These are phyloP conservation scores for Psilocybe cyanescens DNA, from an alignment of 768 basidiomycete genomes.

Conservation along the genomic window DNA sequence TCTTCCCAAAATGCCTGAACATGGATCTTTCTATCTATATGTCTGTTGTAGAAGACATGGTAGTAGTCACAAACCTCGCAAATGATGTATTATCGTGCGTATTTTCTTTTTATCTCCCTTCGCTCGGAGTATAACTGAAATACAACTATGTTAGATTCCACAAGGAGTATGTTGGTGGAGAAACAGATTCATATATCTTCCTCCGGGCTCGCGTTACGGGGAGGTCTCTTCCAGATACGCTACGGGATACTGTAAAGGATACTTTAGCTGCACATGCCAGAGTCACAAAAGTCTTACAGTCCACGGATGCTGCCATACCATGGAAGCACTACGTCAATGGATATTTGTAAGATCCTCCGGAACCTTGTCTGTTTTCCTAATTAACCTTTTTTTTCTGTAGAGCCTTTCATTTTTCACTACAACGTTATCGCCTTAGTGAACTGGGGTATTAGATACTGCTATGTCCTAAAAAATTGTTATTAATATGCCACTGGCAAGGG, in stretches of 20 bases:
- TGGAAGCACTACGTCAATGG: slow-evolving; percentile 6
- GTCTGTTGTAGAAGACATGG: slow-evolving; percentile 7
- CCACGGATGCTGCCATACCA: not conserved
- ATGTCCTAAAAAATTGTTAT: too few relatives aligned
- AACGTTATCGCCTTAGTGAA: too few relatives aligned
- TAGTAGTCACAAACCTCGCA: not conserved
- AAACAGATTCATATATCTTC: slow-evolving; percentile 3
- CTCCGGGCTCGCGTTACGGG: not conserved
- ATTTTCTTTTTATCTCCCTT: too few relatives aligned
- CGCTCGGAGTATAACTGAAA: too few relatives aligned
- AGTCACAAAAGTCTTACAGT: not conserved
- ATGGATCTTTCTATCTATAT: slow-evolving; percentile 7
- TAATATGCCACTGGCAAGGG: too few relatives aligned
- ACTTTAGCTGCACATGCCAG: slow-evolving; percentile 1
- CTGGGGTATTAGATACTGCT: too few relatives aligned
- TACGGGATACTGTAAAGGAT: not conserved
- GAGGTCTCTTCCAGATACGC: not conserved
- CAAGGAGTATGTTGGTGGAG: slow-evolving; percentile 8
- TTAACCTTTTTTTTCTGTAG: too few relatives aligned
- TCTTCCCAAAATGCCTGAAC: slow-evolving; percentile 6
- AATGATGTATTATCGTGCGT: slow-evolving; percentile 11
- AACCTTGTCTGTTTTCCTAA: too few relatives aligned
- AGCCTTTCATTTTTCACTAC: too few relatives aligned
- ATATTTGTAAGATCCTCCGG: not conserved
- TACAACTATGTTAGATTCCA: slow-evolving; percentile 1